phyloP scores from a whole-genome alignment of 2,329 filamentous ascomycete species.

The Ascochyta lentis region DNA sequence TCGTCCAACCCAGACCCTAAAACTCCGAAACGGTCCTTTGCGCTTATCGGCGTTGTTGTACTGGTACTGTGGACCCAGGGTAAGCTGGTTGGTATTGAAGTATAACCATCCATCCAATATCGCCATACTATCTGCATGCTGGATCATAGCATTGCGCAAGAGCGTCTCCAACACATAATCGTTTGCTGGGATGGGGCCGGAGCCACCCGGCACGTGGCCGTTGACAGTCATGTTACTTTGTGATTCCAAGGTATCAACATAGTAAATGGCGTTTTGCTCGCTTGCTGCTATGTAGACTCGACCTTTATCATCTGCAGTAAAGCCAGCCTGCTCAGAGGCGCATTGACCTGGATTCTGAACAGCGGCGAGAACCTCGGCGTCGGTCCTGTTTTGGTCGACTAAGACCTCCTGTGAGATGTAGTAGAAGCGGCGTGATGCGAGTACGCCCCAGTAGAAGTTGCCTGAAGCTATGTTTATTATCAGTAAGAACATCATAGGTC shows the following conservation, averaged over 20 bases:
- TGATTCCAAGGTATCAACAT: constrained; percentile 49
- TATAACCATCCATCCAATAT: constrained; percentile 53
- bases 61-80: constrained; percentile 45
- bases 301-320: constrained; percentile 52
- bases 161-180: constrained; percentile 52
- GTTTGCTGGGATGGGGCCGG: constrained; percentile 41
- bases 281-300: constrained; percentile 51
- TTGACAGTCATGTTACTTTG: constrained; percentile 47
- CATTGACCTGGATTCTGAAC: constrained; percentile 51
- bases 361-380: constrained; percentile 45
- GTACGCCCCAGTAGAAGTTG: constrained; percentile 54
- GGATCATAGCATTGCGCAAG: constrained; percentile 50
- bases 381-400: constrained; percentile 40
- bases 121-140: constrained; percentile 53
- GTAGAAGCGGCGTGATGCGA: constrained; percentile 52
- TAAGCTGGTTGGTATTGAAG: constrained; percentile 53
- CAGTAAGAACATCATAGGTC: not conserved
- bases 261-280: constrained; percentile 56
- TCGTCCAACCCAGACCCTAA: constrained; percentile 45
- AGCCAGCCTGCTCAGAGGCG: constrained; percentile 52
- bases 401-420: constrained; percentile 48
- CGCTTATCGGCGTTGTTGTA: constrained; percentile 50
- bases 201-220: constrained; percentile 40
- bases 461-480: constrained; percentile 37
- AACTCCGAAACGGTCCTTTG: constrained; percentile 48